Evolutionary conservation across 2,329 filamentous ascomycete species (phyloP), one percentile per base, ranked within the genome.

Genomic region (Aspergillus japonicus): DNA sequence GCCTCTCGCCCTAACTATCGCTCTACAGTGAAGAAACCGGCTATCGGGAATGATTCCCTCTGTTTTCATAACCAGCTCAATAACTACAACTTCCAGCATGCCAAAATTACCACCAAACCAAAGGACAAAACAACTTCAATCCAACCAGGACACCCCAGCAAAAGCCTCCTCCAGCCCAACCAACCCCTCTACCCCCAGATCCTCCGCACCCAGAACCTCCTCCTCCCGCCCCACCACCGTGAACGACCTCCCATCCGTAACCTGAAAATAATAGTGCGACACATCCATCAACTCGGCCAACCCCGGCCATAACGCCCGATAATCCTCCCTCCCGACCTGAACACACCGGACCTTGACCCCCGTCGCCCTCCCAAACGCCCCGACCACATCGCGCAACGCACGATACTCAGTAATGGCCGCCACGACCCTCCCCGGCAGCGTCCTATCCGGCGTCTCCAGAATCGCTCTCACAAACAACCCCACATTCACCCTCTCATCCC

Each of bases 261-360:
- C 21, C 47, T 59, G 44, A 3, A 54, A 48, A 47, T 59, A 59
- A 5, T 23, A 21, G 14, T 50, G 12, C 10, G 47, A 47, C 2
- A 59, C 47, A n/a, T 71, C 69, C 64, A 76, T 65, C 50, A 72
- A 62, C 24, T 64, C 57, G 4, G 68, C 73, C 66, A 68, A 73
- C 10, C 51, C 62, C 0, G 72, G 69, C 69, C 70, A 77, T 39
- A 77, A 42, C 4, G 26, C 54, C 42, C 66, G 56, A 61, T 69
- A 77, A 2, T 70, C 64, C n/a, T 69, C 61, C 35, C 69, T 56
- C 4, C 58, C 49, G 2, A 71, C 60, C 52, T 69, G 56, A 3
- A 76, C 50, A 56, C 69, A 75, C 16, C 63, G 60, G 1, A 52
- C 54, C 11, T 39, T 57, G 1, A 52, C 16, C 23, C 48, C 48